Evolutionary conservation across 73 alveolate genomes (phyloP).

Genomic region (Blepharisma japonicum): DNA sequence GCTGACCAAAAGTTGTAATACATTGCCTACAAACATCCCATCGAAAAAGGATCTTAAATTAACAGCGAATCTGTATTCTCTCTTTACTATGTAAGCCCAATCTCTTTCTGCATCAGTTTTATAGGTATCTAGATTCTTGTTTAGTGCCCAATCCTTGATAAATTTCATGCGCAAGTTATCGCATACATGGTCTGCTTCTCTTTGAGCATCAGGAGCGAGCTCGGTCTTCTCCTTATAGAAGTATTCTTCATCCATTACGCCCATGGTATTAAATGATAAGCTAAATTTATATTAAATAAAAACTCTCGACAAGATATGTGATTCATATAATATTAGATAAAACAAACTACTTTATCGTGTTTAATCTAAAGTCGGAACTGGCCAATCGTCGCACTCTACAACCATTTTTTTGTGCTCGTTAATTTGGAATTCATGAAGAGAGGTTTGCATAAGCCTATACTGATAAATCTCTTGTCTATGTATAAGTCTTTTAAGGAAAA

Average conservation of each 20-base stretch:
- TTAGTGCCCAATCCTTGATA: slow-evolving; percentile 42
- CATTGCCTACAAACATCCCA: neutral
- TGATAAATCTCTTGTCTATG: neutral
- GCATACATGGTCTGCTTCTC: neutral
- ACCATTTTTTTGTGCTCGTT: no score
- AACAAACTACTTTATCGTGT: no score
- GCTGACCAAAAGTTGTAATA: neutral
- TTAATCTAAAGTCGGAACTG: no score
- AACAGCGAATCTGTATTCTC: slow-evolving; percentile 52
- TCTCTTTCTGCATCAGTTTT: slow-evolving; percentile 79
- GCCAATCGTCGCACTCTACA: no score
- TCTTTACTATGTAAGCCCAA: slow-evolving; percentile 80
- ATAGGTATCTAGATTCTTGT: slow-evolving; percentile 44
- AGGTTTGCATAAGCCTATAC: neutral
- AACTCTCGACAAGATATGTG: no score
- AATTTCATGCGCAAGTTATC: slow-evolving; percentile 18
- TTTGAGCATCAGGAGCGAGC: slow-evolving; percentile 18
- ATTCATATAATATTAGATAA: no score
- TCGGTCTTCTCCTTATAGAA: slow-evolving; percentile 15
- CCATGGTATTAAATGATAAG: neutral
- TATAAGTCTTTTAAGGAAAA: neutral
- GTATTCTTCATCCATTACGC: slow-evolving; percentile 31
- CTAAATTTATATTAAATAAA: no score
- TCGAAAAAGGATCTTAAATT: neutral
- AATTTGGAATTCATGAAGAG: neutral